Base-by-base conservation (phyloP, 108 stramenopile species). In the Fistulifera solaris region DNA sequence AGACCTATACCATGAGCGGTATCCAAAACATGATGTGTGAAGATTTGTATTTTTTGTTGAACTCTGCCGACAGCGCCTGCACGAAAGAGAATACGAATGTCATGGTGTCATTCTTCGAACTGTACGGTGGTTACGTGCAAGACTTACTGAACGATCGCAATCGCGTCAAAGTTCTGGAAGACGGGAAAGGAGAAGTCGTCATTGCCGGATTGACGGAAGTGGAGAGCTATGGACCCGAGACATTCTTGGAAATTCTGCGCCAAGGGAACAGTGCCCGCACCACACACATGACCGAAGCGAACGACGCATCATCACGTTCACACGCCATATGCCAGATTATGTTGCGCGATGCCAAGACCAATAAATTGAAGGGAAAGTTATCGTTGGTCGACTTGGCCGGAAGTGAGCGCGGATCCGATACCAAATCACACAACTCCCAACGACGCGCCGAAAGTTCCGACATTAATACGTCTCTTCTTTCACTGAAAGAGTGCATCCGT, bases 291-390 rank as follows among this genome's bases (percentile, higher is more conserved):
- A 98, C 97, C 1, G 95, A 92, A 52, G 76, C 87, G 46, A 95
- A 94, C 58, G 94, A 96, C 61, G 73, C 70, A 24, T 89, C 85
- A 3, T 89, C 86, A 18, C 76, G 97, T 7, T 96, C 95, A 0
- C 98, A 99, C 71, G 95, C 98, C 63, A 92, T 99, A 63, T 98
- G 97, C 54, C 95, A 97, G 68, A 86, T 99, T 97, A 27, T 19
- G 27, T 5, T 51, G n/a, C 71, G 90, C 16, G 82, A 93, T 25
- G 17, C 19, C 0, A 15, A 52, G 3, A 54, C 53, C 18, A 78
- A 75, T 24, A 70, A 70, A 42, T 55, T 96, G 40, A 65, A 62
- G 17, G 96, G 96, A 8, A 96, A 97, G 62, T 70, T 99, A 0
- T 78, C 72, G 39, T 63, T 99, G 41, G 97, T 99, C 22, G 99